These are phyloP conservation scores for Hamamelis virginiana DNA, from an alignment of 164 flowering plant genomes.

Conservation along the genomic window DNA sequence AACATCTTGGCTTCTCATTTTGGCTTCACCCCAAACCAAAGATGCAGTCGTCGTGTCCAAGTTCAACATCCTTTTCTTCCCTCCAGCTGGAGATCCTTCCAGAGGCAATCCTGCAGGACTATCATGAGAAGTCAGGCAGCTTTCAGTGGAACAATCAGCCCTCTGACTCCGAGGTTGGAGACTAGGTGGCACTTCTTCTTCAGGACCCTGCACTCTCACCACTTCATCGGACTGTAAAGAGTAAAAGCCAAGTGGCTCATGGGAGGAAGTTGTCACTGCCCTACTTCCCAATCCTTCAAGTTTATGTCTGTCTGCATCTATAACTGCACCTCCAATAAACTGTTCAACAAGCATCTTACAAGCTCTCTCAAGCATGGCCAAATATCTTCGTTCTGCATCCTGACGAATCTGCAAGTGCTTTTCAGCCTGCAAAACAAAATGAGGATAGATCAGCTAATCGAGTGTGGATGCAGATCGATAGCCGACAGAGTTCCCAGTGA, in stretches of 20 bases:
- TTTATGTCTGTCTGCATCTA: slow-evolving; percentile 21
- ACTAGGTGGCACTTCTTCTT: slow-evolving; percentile 23
- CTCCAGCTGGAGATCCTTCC: slow-evolving; percentile 30
- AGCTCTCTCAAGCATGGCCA: slow-evolving; percentile 66
- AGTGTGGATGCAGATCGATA: background rate
- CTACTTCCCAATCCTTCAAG: slow-evolving; percentile 14
- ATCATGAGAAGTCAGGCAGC: slow-evolving; percentile 61
- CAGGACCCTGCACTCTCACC: slow-evolving; percentile 17
- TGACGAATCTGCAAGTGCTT: slow-evolving; percentile 68
- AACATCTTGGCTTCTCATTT: slow-evolving; percentile 16
- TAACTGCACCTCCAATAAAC: slow-evolving; percentile 35
- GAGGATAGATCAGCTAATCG: background rate
- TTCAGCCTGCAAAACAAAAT: slow-evolving; percentile 46
- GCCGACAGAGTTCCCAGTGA: background rate
- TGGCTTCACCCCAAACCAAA: slow-evolving; percentile 29
- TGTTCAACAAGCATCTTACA: slow-evolving; percentile 66
- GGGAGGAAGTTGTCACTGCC: slow-evolving; percentile 10
- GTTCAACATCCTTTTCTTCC: slow-evolving; percentile 26
- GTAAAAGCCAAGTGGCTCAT: slow-evolving; percentile 25
- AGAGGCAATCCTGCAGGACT: slow-evolving; percentile 34
- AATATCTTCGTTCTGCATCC: slow-evolving; percentile 58
- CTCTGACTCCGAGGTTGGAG: slow-evolving; percentile 28
- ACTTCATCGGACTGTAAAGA: slow-evolving; percentile 19
- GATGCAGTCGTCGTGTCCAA: slow-evolving; percentile 26
- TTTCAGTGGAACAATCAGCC: slow-evolving; percentile 58